Evolutionary conservation across 2,329 filamentous ascomycete genomes (phyloP).

Genomic region (Sphaerulina populicola): DNA sequence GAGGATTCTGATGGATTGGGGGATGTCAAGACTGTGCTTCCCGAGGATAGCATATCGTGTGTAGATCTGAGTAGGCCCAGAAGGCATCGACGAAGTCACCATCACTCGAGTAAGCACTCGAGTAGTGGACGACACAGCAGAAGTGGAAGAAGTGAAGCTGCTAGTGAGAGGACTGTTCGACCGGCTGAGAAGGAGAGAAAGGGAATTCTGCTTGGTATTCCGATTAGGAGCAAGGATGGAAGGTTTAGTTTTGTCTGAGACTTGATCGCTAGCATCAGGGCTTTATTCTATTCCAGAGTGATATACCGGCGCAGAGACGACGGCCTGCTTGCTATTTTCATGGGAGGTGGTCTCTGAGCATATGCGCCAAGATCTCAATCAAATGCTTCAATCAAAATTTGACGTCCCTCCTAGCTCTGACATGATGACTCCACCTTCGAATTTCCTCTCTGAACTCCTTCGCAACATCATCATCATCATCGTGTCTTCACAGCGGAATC

Average conservation of each 20-base stretch:
- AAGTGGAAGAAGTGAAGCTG: constrained; percentile 16
- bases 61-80: constrained; percentile 20
- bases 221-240: constrained; percentile 29
- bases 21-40: constrained; percentile 40
- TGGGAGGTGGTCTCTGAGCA: neutral
- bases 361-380: neutral
- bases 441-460: neutral
- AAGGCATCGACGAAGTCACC: constrained; percentile 9
- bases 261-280: neutral
- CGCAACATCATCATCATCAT: neutral
- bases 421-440: neutral
- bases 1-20: constrained; percentile 34
- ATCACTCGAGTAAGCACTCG: constrained; percentile 9
- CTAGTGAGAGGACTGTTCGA: constrained; percentile 24
- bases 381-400: neutral
- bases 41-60: constrained; percentile 44
- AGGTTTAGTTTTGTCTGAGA: constrained; percentile 7
- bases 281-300: neutral
- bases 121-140: constrained; percentile 14
- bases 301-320: neutral
- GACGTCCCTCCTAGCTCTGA: too few species aligned
- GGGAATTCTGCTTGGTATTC: constrained; percentile 17
- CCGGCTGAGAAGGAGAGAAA: constrained; percentile 17
- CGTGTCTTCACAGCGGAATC: neutral
- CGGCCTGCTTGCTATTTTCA: neutral